Evolutionary conservation across 495 filamentous ascomycete species (phyloP).

Genomic region (Penicillium canescens): DNA sequence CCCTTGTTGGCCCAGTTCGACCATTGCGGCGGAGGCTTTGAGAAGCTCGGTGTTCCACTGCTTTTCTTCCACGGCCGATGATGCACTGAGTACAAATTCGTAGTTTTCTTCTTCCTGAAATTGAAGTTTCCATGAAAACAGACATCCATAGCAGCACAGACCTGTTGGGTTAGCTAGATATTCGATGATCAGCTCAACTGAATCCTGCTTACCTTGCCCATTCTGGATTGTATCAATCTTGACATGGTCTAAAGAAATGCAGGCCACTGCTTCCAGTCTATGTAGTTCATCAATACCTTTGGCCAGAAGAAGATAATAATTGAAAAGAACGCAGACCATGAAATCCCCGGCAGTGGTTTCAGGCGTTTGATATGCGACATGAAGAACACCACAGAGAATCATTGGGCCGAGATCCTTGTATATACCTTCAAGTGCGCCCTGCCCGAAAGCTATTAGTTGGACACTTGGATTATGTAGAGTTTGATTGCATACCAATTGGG

Average conservation of each 20-base stretch:
- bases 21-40: slow-evolving; percentile 28
- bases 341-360: slow-evolving; percentile 72
- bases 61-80: slow-evolving; percentile 76
- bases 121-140: slow-evolving; percentile 90
- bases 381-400: slow-evolving; percentile 80
- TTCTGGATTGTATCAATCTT: slow-evolving; percentile 78
- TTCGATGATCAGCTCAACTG: not conserved
- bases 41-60: slow-evolving; percentile 62
- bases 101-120: slow-evolving; percentile 79
- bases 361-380: slow-evolving; percentile 77
- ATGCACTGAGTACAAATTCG: slow-evolving; percentile 87
- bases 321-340: slow-evolving; percentile 85
- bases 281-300: slow-evolving; percentile 58
- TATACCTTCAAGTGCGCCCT: slow-evolving; percentile 44
- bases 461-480: not conserved
- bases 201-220: slow-evolving; percentile 65
- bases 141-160: slow-evolving; percentile 79
- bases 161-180: slow-evolving; percentile 48
- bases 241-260: slow-evolving; percentile 67
- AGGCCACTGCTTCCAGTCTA: slow-evolving; percentile 72
- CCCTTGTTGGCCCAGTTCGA: slow-evolving; percentile 22
- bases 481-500: slow-evolving; percentile 59
- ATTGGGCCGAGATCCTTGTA: slow-evolving; percentile 81
- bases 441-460: slow-evolving; percentile 18
- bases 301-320: slow-evolving; percentile 77